A percentile compares a stretch with the other conserved stretches of the same genome.
Conservation (phyloP, 2,329 filamentous ascomycete species). For the Apiospora sp. region DNA sequence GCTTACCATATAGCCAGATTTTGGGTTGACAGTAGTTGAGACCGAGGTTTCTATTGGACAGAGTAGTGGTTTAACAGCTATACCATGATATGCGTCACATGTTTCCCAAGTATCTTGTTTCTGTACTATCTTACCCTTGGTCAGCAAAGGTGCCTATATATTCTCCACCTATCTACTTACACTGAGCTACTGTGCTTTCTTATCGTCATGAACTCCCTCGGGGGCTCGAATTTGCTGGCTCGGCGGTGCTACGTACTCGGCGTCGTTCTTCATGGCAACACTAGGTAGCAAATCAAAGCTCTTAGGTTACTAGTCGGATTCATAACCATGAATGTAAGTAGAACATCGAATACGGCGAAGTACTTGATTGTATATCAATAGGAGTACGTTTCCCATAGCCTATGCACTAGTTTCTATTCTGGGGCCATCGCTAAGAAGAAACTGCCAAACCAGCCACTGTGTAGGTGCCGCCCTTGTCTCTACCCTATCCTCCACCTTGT, state of each 20-base stretch:
- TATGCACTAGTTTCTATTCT: too few species aligned
- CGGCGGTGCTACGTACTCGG: too few species aligned
- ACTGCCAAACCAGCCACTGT: not conserved
- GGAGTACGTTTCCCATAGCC: not conserved
- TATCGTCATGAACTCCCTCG: not conserved
- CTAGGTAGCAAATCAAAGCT: too few species aligned
- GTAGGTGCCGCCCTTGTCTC: not conserved
- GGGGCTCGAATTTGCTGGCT: not conserved
- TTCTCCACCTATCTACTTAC: not conserved
- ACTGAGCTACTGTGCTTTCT: not conserved
- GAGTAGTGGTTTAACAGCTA: too few species aligned
- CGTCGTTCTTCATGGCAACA: too few species aligned
- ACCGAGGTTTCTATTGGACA: too few species aligned
- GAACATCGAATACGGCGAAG: not conserved
- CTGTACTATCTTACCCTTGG: not conserved
- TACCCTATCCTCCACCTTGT: not conserved
- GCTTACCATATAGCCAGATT: not conserved
- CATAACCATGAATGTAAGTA: too few species aligned
- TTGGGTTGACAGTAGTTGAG: too few species aligned
- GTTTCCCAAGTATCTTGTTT: not conserved
- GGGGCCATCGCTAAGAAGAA: not conserved
- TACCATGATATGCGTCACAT: too few species aligned
- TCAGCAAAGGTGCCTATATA: not conserved
- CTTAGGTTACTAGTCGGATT: too few species aligned
- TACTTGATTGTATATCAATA: not conserved